A percentile compares a stretch with the other conserved stretches of the same genome.
Conservation (phyloP, 331 rosid genomes). For the Spiraea crenata region DNA sequence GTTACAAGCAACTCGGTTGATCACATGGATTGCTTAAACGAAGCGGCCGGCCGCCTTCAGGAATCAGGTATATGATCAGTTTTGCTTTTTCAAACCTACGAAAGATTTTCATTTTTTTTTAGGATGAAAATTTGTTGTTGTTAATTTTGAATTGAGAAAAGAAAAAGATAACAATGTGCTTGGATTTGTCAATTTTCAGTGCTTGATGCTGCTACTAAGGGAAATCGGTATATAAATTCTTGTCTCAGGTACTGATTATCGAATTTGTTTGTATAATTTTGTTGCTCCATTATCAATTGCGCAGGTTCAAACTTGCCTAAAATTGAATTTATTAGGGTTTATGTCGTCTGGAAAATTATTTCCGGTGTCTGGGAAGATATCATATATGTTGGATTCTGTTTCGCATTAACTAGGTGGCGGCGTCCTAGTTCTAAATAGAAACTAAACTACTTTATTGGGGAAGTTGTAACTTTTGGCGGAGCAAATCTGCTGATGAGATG, state of each 20-base stretch:
- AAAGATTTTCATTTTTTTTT: not conserved
- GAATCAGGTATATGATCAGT: slow-evolving; percentile 57
- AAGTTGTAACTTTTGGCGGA: not conserved
- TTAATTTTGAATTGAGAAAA: not conserved
- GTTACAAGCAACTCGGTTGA: slow-evolving; percentile 49
- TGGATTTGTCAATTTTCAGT: slow-evolving; percentile 29
- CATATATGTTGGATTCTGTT: not conserved
- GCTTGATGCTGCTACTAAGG: slow-evolving; percentile 86
- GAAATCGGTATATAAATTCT: slow-evolving; percentile 81
- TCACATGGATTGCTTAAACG: slow-evolving; percentile 75
- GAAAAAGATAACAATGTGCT: not conserved
- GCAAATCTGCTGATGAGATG: not conserved
- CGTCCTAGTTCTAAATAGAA: not conserved
- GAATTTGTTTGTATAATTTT: not conserved
- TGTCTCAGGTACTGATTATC: slow-evolving; percentile 62
- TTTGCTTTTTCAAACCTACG: no score
- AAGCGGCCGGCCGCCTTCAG: slow-evolving; percentile 89
- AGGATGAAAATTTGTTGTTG: no score
- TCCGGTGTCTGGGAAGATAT: not conserved
- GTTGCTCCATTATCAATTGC: not conserved
- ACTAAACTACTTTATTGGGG: not conserved
- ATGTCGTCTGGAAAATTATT: not conserved
- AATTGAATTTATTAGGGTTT: no score
- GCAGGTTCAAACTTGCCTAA: no score
- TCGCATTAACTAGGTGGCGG: not conserved